Base-by-base conservation (phyloP, 306 rosid species). In the Astragalus membranaceus region DNA sequence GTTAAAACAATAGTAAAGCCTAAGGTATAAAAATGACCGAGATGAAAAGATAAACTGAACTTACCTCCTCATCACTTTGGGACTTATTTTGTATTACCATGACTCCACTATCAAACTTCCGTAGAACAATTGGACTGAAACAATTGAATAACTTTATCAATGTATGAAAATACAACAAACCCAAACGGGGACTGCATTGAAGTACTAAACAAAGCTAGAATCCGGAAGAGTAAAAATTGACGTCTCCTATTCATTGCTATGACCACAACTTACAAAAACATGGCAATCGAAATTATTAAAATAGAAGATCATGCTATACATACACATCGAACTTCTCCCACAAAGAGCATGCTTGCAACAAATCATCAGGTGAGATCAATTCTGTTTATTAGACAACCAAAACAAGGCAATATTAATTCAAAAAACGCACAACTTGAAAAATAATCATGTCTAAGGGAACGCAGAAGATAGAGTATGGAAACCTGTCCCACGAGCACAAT, bases 401-500 rank as follows among this genome's bases (percentile, higher is more conserved):
- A 71, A 78, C 64, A 72, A 69, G 33, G 64, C 69, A 54, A 54
- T 51, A 62, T 62, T 52, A 43, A 12, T 52, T 41, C 51, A 33
- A 56, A 65, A 51, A 72, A 54, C 16, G 23, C 43, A 64, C 36
- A 51, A 63, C 49, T 53, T 32, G 20, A 70, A 55, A 80, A 37
- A 20, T 15, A 57, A 53, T 69, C 67, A 51, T 35, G 46, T 79
- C 17, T 30, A 8, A 35, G 37, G 16, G 39, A 79, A 66, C 51
- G 70, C 30, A 59, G 13, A 69, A 66, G 44, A 26, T 0, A 62
- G 9, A 56, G 44, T 73, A 43, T 51, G 72, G 67, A 71, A 48
- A 94, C 97, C 99, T 94, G 99, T 94, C 57, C 99, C 99, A 56
- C 99, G 87, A 64, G 99, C 99, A 23, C 97, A 95, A 78, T 90